Percentiles rank a stretch among this genome's conserved stretches.
phyloP scores from a whole-genome alignment of 768 basidiomycete genomes.

The Psilocybe cubensis region DNA sequence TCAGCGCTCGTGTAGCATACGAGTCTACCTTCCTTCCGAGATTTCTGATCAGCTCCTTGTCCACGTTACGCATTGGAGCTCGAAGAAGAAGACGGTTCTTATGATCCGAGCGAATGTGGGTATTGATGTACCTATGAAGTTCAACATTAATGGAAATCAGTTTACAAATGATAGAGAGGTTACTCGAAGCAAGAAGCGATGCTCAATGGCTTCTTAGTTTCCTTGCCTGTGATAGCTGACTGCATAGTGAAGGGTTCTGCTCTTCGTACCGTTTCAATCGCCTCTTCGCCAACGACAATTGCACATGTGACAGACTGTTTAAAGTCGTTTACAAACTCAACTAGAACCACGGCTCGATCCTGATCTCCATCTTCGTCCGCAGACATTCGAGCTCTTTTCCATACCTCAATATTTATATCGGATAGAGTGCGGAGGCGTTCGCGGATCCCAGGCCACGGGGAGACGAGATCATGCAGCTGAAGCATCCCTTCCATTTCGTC shows the following conservation, averaged over 20 bases:
- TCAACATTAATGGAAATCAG: too few species aligned
- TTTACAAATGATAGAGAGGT: not conserved
- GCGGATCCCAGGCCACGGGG: conserved; percentile 10
- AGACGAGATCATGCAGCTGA: conserved; percentile 18
- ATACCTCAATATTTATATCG: conserved; percentile 9
- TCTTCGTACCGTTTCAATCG: conserved; percentile 12
- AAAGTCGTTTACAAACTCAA: conserved; percentile 19
- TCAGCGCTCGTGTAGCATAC: conserved; percentile 12
- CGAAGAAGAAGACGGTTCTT: conserved; percentile 16
- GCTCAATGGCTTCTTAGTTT: conserved; percentile 13
- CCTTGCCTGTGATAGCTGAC: conserved; percentile 19
- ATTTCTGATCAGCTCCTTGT: conserved; percentile 22
- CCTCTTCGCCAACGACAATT: conserved; percentile 16
- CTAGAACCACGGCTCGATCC: conserved; percentile 16
- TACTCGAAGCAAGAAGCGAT: conserved; percentile 20
- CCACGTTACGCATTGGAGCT: conserved; percentile 14
- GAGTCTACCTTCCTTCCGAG: conserved; percentile 11
- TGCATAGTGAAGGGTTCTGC: conserved; percentile 13
- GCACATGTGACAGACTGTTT: conserved; percentile 19
- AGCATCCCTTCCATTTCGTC: conserved; percentile 22
- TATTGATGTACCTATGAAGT: conserved; percentile 19
- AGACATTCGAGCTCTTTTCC: conserved; percentile 8
- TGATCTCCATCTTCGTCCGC: conserved; percentile 17
- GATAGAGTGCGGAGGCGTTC: not conserved
- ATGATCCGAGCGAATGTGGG: conserved; percentile 21